A percentile compares a stretch with the other conserved stretches of the same genome.
Evolutionary conservation across 257 asterid genomes (phyloP).

Genomic region (Perilla frutescens): DNA sequence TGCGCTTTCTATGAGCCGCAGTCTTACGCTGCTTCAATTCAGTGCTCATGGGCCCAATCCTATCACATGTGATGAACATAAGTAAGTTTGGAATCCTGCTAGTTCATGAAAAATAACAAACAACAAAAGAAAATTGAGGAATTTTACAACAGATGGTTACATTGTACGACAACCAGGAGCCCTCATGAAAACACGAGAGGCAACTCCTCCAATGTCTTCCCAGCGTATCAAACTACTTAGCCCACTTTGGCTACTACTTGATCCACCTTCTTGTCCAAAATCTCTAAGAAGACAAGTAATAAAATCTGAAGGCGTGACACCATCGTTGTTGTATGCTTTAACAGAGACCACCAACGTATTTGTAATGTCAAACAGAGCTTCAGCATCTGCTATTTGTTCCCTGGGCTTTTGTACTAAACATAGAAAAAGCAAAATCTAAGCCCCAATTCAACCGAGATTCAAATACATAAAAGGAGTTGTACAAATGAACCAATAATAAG

Average conservation of each 20-base stretch:
- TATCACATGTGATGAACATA: constrained; percentile 34
- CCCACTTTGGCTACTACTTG: too few relatives aligned
- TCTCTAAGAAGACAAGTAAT: constrained; percentile 69
- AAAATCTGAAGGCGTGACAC: constrained; percentile 80
- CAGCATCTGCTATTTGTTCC: constrained; percentile 97
- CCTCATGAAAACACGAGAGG: constrained; percentile 66
- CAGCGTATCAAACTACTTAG: too few relatives aligned
- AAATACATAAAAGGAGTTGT: neutral
- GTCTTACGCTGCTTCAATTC: constrained; percentile 81
- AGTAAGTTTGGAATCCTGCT: neutral
- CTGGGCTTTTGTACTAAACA: constrained; percentile 79
- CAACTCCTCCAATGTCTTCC: constrained; percentile 67
- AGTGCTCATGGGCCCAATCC: constrained; percentile 95
- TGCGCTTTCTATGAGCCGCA: constrained; percentile 60
- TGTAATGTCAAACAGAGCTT: constrained; percentile 86
- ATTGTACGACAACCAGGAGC: constrained; percentile 84
- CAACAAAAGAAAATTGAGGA: neutral
- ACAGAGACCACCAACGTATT: constrained; percentile 81
- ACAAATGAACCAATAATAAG: neutral
- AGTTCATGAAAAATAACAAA: constrained; percentile 10
- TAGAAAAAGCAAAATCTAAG: constrained; percentile 7
- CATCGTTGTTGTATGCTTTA: constrained; percentile 74
- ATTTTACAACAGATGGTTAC: constrained; percentile 46
- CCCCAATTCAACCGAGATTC: neutral
- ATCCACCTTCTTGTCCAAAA: constrained; percentile 62